Evolutionary conservation across 2,329 filamentous ascomycete genomes (phyloP).

Genomic region (Paraphaeosphaeria minitans): DNA sequence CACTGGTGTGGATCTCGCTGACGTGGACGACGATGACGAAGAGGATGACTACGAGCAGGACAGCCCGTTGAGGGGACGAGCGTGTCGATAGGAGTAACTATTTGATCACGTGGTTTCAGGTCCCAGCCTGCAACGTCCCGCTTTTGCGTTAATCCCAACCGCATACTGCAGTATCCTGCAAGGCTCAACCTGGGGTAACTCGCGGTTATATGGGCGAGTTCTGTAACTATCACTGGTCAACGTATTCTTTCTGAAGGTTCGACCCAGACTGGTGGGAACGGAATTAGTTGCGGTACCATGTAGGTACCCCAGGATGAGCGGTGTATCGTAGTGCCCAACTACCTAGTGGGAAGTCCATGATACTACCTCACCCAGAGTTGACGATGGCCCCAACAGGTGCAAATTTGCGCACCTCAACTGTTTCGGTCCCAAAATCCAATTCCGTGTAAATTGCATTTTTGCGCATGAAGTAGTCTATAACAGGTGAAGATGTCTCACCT

Average conservation of each 20-base stretch:
- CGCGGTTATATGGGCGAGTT: neutral
- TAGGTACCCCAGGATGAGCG: neutral
- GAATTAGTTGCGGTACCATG: neutral
- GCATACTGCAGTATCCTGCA: neutral
- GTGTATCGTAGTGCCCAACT: neutral
- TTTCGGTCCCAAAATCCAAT: neutral
- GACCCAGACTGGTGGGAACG: neutral
- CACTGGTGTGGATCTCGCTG: conserved; percentile 38
- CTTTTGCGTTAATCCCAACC: neutral
- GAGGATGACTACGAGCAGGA: conserved; percentile 28
- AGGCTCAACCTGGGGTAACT: neutral
- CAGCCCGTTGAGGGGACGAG: conserved; percentile 35
- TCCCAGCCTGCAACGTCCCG: neutral
- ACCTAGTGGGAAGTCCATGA: neutral
- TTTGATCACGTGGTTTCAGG: neutral
- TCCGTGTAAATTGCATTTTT: neutral
- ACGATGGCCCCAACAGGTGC: neutral
- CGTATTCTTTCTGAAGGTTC: neutral
- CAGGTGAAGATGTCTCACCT: neutral
- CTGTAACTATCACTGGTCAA: neutral
- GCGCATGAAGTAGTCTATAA: too few species aligned
- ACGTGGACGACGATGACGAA: conserved; percentile 37
- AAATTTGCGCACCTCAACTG: neutral
- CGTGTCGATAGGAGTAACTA: conserved; percentile 12
- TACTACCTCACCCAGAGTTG: neutral